phyloP scores from a whole-genome alignment of 495 filamentous ascomycete genomes.

The Collariella sp. region DNA sequence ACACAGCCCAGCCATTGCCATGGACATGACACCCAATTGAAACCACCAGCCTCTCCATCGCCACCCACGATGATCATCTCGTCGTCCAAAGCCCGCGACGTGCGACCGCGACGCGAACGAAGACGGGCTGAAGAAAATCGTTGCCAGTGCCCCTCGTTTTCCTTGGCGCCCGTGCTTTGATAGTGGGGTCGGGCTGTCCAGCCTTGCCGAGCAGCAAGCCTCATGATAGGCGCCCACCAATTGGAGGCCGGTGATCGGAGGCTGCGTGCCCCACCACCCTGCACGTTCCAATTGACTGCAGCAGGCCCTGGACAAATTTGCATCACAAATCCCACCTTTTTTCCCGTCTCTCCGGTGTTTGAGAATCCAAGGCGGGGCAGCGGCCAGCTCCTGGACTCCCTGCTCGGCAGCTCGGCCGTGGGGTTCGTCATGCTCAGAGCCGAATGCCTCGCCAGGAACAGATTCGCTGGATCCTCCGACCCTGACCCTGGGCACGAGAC shows the following conservation, averaged over 20 bases:
- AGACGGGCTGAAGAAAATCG: too few species aligned
- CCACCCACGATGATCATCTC: too few species aligned
- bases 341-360: neutral
- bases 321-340: constrained; percentile 2
- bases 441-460: neutral
- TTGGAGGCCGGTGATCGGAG: constrained; percentile 13
- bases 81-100: too few species aligned
- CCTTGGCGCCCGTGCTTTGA: constrained; percentile 10
- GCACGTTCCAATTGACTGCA: neutral
- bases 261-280: neutral
- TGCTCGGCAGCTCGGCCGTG: constrained; percentile 8
- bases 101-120: too few species aligned
- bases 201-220: neutral
- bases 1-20: too few species aligned
- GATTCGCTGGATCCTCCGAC: too few species aligned
- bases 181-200: constrained; percentile 7
- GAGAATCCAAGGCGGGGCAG: neutral
- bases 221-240: neutral
- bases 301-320: neutral
- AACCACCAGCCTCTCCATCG: too few species aligned
- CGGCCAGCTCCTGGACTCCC: neutral
- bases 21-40: too few species aligned
- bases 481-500: too few species aligned
- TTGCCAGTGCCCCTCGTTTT: neutral
- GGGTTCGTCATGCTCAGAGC: neutral